Conservation (phyloP, 108 stramenopile genomes). For the Conticribra weissflogii region DNA sequence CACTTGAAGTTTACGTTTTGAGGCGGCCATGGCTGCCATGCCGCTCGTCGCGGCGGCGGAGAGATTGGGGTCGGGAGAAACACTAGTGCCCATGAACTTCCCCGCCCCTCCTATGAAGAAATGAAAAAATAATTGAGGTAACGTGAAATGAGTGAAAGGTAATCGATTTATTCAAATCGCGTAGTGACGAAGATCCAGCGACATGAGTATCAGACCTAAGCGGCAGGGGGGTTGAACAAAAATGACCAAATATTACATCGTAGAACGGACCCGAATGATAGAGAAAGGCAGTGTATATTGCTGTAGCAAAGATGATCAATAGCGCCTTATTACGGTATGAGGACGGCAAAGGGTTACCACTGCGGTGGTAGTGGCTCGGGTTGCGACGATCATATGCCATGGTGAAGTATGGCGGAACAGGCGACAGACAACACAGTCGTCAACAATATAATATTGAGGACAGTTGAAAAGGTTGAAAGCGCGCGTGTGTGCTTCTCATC, state of each 20-base stretch:
- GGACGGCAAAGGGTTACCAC: conserved; percentile 45
- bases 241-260: conserved; percentile 3
- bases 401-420: neutral
- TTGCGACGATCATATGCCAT: conserved; percentile 21
- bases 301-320: conserved; percentile 56
- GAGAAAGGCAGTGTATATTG: conserved; percentile 76
- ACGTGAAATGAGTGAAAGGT: neutral
- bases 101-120: conserved; percentile 56
- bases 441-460: neutral
- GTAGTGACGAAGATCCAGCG: neutral
- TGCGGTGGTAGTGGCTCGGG: conserved; percentile 17
- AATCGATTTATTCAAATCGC: neutral
- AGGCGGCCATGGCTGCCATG: conserved; percentile 44
- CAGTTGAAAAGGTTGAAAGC: neutral
- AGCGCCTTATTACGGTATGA: conserved; percentile 75
- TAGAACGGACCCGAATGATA: conserved; percentile 64
- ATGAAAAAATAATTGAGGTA: conserved; percentile 1
- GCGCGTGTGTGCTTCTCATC: neutral
- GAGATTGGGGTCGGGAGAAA: conserved; percentile 37
- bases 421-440: neutral
- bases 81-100: conserved; percentile 43
- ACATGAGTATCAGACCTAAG: neutral
- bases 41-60: conserved; percentile 39
- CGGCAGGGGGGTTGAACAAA: neutral
- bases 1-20: conserved; percentile 41